Conservation (phyloP, 768 basidiomycete genomes). For the Pleurotus eryngii region DNA sequence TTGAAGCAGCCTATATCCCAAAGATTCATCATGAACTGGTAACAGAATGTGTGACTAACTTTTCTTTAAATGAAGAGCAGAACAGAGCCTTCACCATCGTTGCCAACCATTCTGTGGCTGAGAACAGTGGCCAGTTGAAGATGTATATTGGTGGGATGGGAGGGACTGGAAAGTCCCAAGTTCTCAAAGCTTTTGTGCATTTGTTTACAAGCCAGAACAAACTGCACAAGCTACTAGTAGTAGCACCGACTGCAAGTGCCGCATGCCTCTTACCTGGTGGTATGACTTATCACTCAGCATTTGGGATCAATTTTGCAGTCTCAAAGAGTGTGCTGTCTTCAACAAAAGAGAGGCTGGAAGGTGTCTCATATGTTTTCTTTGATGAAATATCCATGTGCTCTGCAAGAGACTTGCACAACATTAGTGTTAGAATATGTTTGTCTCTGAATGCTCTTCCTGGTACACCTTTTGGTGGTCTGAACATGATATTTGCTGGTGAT, state of each 20-base stretch:
- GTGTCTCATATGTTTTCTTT: conserved; percentile 34
- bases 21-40: not conserved
- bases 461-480: conserved; percentile 31
- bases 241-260: conserved; percentile 21
- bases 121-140: conserved; percentile 10
- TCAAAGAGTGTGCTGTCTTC: conserved; percentile 3
- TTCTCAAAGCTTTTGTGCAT: conserved; percentile 14
- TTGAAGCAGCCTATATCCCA: not conserved
- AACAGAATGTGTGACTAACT: not conserved
- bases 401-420: conserved; percentile 22
- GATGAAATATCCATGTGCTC: conserved; percentile 42
- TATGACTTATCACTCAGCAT: conserved; percentile 21
- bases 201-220: conserved; percentile 13
- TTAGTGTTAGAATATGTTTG: conserved; percentile 18
- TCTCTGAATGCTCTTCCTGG: conserved; percentile 12
- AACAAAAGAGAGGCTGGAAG: conserved; percentile 10
- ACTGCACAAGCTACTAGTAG: conserved; percentile 9
- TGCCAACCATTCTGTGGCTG: conserved; percentile 16
- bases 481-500: conserved; percentile 37
- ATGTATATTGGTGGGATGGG: conserved; percentile 27
- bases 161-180: conserved; percentile 22
- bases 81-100: conserved; percentile 13
- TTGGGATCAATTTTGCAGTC: conserved; percentile 12
- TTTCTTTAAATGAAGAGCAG: conserved; percentile 2
- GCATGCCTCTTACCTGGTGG: conserved; percentile 17